Conservation (phyloP, 768 basidiomycete species). For the Lyophyllum decastes region DNA sequence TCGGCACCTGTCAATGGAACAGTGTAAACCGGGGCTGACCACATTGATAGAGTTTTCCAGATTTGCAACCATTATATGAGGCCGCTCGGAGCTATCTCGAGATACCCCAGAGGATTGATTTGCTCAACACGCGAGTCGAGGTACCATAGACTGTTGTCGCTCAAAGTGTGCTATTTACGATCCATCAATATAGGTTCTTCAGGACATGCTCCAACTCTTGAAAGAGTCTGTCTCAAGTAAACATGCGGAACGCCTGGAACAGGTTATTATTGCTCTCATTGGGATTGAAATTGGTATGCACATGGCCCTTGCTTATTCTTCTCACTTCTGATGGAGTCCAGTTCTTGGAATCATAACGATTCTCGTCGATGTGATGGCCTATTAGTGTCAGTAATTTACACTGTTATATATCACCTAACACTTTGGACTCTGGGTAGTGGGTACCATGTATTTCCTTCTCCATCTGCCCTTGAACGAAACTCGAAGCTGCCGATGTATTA, state of each 20-base stretch:
- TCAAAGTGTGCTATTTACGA: not conserved
- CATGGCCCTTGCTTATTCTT: not conserved
- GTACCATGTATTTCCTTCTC: not conserved
- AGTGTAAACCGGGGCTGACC: constrained; percentile 1
- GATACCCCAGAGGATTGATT: constrained; percentile 90
- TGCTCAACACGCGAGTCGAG: constrained; percentile 93
- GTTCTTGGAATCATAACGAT: constrained; percentile 92
- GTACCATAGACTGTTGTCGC: constrained; percentile 38
- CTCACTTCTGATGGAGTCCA: constrained; percentile 23
- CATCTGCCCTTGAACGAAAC: too few relatives aligned
- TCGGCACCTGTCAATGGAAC: not conserved
- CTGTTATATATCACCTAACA: not conserved
- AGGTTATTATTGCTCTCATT: constrained; percentile 90
- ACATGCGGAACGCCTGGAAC: constrained; percentile 89
- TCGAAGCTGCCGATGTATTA: not conserved
- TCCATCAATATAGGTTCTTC: constrained; percentile 63
- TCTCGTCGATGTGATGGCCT: constrained; percentile 79
- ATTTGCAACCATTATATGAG: constrained; percentile 92
- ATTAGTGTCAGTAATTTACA: constrained; percentile 10
- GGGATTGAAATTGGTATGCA: constrained; percentile 80
- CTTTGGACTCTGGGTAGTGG: not conserved
- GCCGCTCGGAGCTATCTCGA: constrained; percentile 94
- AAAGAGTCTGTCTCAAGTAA: constrained; percentile 93
- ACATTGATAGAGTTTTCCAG: constrained; percentile 76
- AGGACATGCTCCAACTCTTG: constrained; percentile 94